Percentiles rank a stretch among this genome's conserved stretches.
Evolutionary conservation across 208 protist genomes (phyloP).

Genomic region (Trypanosoma congolense): DNA sequence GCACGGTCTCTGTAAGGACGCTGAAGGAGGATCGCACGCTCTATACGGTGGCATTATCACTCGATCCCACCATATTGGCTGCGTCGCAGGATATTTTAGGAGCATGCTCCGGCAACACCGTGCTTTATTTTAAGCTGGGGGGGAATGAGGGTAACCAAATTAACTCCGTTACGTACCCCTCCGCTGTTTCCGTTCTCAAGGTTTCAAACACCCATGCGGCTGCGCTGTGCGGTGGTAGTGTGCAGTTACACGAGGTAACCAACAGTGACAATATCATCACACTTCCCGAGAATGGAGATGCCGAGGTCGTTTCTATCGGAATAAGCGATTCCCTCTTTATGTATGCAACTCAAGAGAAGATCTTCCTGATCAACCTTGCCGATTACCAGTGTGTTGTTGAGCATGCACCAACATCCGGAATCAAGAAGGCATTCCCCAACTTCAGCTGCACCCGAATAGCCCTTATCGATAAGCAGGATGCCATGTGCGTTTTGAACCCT

Average conservation of each 20-base stretch:
- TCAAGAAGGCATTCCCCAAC: constrained; percentile 85
- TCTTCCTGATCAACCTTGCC: constrained; percentile 79
- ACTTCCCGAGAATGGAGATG: constrained; percentile 59
- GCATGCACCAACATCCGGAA: constrained; percentile 46
- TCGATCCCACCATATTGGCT: constrained; percentile 84
- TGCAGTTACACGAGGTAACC: constrained; percentile 81
- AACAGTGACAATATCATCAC: constrained; percentile 33
- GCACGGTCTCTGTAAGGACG: constrained; percentile 82
- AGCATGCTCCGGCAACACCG: constrained; percentile 73
- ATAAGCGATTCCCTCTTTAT: constrained; percentile 92
- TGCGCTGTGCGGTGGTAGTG: constrained; percentile 76
- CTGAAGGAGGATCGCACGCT: constrained; percentile 59
- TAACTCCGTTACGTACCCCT: constrained; percentile 73
- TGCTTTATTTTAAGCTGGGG: constrained; percentile 74
- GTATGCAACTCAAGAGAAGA: constrained; percentile 79
- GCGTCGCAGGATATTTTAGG: constrained; percentile 81
- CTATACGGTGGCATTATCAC: constrained; percentile 67
- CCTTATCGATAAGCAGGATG: constrained; percentile 83
- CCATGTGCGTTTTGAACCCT: constrained; percentile 88
- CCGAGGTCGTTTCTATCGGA: constrained; percentile 66
- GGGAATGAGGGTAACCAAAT: constrained; percentile 24
- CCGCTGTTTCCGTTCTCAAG: constrained; percentile 56
- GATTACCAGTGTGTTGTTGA: constrained; percentile 88
- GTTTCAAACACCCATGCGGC: constrained; percentile 81
- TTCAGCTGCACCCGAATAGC: constrained; percentile 87